A percentile compares a stretch with the other conserved stretches of the same genome.
phyloP scores from a whole-genome alignment of 1,139 yeast genomes.

The Protomyces inouyei region DNA sequence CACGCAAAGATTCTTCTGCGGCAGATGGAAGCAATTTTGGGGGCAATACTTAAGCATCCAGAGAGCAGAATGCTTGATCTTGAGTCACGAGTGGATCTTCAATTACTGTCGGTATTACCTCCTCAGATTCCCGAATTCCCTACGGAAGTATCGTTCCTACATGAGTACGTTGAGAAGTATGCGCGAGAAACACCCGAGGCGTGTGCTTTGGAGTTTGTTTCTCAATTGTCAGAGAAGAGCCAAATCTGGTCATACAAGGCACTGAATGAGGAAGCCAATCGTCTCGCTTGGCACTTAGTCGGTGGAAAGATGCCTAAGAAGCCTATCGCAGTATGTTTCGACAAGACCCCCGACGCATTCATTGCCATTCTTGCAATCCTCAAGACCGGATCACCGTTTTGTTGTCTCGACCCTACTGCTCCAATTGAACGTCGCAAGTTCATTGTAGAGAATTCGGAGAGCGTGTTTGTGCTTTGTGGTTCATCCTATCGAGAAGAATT shows the following conservation, averaged over 20 bases:
- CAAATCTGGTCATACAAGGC: constrained; percentile 32
- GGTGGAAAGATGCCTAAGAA: constrained; percentile 11
- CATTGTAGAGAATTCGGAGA: constrained; percentile 31
- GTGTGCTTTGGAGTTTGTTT: constrained; percentile 33
- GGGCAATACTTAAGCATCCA: constrained; percentile 21
- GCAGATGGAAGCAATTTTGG: constrained; percentile 30
- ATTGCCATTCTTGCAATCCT: constrained; percentile 34
- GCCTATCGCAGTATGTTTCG: constrained; percentile 33
- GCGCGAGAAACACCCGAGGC: constrained; percentile 29
- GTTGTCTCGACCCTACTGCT: constrained; percentile 34
- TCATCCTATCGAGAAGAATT: neutral
- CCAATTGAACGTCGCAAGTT: constrained; percentile 33
- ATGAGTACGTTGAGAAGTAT: constrained; percentile 32
- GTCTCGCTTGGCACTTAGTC: constrained; percentile 31
- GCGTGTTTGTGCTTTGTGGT: neutral
- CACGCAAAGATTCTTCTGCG: constrained; percentile 31
- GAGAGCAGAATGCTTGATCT: constrained; percentile 13
- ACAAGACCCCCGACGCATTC: constrained; percentile 34
- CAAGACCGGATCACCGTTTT: constrained; percentile 34
- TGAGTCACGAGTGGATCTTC: constrained; percentile 17
- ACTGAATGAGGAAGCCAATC: constrained; percentile 31
- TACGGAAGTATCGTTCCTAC: constrained; percentile 26
- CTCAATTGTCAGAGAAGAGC: neutral
- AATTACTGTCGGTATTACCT: constrained; percentile 19
- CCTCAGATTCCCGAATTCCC: constrained; percentile 11